phyloP scores from a whole-genome alignment of 192 early-diverging fungal genomes.

The Coemansia sp. region DNA sequence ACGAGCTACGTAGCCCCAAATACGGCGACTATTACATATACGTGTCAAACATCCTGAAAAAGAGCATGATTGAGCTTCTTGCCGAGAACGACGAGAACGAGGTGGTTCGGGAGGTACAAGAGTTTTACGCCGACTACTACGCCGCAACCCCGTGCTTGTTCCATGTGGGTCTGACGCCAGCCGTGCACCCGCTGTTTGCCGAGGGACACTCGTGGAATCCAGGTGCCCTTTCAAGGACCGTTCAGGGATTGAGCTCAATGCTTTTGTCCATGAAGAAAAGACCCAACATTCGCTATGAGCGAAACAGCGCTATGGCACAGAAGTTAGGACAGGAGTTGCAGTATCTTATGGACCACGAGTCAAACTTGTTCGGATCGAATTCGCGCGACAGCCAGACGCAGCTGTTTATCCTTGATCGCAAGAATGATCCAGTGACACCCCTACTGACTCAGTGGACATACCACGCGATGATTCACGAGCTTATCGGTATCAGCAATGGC shows the following conservation, averaged over 20 bases:
- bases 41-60: slow-evolving; percentile 92
- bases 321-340: slow-evolving; percentile 73
- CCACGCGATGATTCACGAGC: slow-evolving; percentile 97
- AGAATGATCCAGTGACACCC: slow-evolving; percentile 94
- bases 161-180: slow-evolving; percentile 67
- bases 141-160: slow-evolving; percentile 82
- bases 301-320: slow-evolving; percentile 76
- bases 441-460: slow-evolving; percentile 97
- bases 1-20: slow-evolving; percentile 86
- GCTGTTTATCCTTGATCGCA: slow-evolving; percentile 86
- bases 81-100: slow-evolving; percentile 96
- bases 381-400: slow-evolving; percentile 78
- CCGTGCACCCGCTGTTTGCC: slow-evolving; percentile 66
- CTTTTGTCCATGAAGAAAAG: slow-evolving; percentile 88
- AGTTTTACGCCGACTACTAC: slow-evolving; percentile 92
- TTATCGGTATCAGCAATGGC: slow-evolving; percentile 90
- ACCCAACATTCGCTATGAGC: slow-evolving; percentile 88
- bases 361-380: slow-evolving; percentile 35
- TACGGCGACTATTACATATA: slow-evolving; percentile 98
- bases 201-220: slow-evolving; percentile 79
- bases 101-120: slow-evolving; percentile 92
- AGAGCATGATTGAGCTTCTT: slow-evolving; percentile 85
- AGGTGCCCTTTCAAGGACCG: slow-evolving; percentile 68
- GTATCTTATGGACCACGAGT: slow-evolving; percentile 49
- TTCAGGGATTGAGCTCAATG: slow-evolving; percentile 75